phyloP scores from a whole-genome alignment of 768 basidiomycete genomes.

The Trichaptum fuscoviolaceum region DNA sequence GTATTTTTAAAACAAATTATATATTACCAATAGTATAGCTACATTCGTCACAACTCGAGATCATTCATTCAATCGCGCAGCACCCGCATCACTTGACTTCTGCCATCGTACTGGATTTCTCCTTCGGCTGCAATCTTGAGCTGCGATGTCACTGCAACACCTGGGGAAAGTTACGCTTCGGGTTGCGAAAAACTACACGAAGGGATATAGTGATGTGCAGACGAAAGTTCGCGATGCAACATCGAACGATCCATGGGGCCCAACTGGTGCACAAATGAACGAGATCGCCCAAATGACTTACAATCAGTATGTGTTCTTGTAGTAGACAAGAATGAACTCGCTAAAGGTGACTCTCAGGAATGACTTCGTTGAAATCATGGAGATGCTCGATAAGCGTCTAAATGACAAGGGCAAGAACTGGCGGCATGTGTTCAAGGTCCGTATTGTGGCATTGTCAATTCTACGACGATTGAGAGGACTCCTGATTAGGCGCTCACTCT shows the following conservation, averaged over 20 bases:
- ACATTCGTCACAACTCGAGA: too few species aligned
- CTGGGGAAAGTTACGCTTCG: conserved; percentile 83
- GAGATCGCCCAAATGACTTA: conserved; percentile 96
- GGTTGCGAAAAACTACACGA: conserved; percentile 93
- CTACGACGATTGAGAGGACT: background rate
- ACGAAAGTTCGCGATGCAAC: conserved; percentile 95
- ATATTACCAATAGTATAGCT: background rate
- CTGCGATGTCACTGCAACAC: conserved; percentile 56
- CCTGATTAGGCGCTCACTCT: conserved; percentile 72
- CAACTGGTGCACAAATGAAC: conserved; percentile 98
- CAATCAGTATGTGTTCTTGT: conserved; percentile 69
- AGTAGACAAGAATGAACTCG: background rate
- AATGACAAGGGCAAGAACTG: conserved; percentile 99
- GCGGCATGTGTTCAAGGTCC: conserved; percentile 97
- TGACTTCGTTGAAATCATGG: conserved; percentile 99
- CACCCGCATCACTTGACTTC: too few species aligned
- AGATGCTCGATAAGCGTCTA: conserved; percentile 97
- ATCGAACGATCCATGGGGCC: conserved; percentile 97
- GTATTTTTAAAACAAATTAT: too few species aligned
- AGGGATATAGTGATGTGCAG: conserved; percentile 92
- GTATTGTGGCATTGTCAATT: conserved; percentile 14
- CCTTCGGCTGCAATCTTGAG: background rate
- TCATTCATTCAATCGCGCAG: too few species aligned
- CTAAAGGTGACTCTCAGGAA: conserved; percentile 40
- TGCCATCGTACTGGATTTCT: background rate